Evolutionary conservation across 2,329 filamentous ascomycete genomes (phyloP).

Genomic region (Gnomoniopsis sp.): DNA sequence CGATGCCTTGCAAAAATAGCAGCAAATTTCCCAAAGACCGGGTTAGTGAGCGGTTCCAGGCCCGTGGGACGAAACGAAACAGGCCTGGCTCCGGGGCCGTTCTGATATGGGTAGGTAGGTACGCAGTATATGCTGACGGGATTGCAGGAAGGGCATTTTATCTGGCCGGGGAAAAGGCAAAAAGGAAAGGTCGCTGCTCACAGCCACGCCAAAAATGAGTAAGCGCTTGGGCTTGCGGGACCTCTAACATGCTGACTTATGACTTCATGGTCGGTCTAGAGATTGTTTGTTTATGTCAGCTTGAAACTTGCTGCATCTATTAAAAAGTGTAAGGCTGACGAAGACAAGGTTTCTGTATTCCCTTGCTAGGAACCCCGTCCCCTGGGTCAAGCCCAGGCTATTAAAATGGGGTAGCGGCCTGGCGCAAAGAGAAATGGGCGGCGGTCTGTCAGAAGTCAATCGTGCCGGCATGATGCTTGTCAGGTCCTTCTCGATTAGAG

Average conservation of each 20-base stretch:
- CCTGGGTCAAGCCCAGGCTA: no score
- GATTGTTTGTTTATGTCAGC: background rate
- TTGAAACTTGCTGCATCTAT: background rate
- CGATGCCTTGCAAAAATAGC: background rate
- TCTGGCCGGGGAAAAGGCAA: background rate
- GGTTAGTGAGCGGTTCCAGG: slow-evolving; percentile 1
- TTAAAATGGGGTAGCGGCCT: no score
- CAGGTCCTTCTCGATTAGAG: no score
- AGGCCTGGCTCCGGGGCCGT: slow-evolving; percentile 1
- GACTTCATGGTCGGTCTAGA: background rate
- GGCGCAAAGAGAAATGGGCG: no score
- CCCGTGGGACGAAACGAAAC: slow-evolving; percentile 9
- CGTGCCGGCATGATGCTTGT: no score
- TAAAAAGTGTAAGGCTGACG: background rate
- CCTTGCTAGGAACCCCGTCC: no score
- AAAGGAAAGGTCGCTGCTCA: background rate
- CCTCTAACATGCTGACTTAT: background rate
- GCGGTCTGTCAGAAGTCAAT: no score
- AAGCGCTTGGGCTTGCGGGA: background rate
- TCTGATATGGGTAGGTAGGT: background rate
- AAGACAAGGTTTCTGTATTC: no score
- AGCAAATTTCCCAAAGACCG: background rate
- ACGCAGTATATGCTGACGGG: no score
- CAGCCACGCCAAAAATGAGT: background rate
- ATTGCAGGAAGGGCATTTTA: no score